Conservation (phyloP, 2,329 filamentous ascomycete genomes). For the Penicillium sumatraense region DNA sequence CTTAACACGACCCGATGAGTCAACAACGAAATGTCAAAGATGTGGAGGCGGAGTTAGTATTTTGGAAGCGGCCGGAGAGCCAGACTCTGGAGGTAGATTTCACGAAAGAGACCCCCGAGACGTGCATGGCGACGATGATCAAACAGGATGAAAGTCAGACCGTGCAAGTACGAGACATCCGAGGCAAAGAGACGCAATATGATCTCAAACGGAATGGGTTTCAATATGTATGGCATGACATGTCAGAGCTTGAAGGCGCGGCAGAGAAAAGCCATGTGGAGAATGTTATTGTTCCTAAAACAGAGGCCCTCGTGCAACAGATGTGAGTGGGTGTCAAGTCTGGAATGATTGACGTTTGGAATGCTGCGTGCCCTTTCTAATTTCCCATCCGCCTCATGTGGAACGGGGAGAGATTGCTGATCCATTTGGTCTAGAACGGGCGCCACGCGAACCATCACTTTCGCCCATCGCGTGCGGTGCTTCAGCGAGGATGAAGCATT, state of each 20-base stretch:
- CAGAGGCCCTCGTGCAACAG: slow-evolving; percentile 12
- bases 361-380: neutral
- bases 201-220: slow-evolving; percentile 49
- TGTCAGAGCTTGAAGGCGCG: slow-evolving; percentile 38
- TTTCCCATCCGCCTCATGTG: no score
- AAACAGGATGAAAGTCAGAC: neutral
- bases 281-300: slow-evolving; percentile 14
- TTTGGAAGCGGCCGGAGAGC: neutral
- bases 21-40: slow-evolving; percentile 5
- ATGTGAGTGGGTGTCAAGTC: slow-evolving; percentile 4
- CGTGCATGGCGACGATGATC: neutral
- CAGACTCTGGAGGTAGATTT: neutral
- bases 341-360: neutral
- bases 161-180: slow-evolving; percentile 43
- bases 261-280: slow-evolving; percentile 23
- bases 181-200: slow-evolving; percentile 49
- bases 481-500: slow-evolving; percentile 33
- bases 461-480: slow-evolving; percentile 66
- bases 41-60: slow-evolving; percentile 9
- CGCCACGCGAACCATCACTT: slow-evolving; percentile 62
- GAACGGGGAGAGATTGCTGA: neutral
- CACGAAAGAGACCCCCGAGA: neutral
- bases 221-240: slow-evolving; percentile 41
- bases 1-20: neutral
- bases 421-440: slow-evolving; percentile 54